Evolutionary conservation across 1,139 yeast species (phyloP), one percentile per base, ranked within the genome.

Genomic region (Blastobotrys aristatus): DNA sequence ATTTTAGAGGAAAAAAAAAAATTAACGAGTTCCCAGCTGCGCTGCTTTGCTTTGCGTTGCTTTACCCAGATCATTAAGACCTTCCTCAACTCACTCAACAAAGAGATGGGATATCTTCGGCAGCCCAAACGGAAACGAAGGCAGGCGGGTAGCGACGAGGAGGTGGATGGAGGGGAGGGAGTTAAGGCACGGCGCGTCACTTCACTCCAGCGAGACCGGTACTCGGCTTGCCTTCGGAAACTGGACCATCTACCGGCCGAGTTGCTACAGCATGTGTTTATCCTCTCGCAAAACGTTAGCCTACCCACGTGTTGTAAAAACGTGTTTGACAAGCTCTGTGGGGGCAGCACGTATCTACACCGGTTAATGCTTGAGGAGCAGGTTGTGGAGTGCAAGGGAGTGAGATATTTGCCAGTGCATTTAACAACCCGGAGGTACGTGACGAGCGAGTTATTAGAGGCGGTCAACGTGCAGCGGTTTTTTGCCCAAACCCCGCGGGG

Each of bases 211-310:
- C 30, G 17, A 4, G 29, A 3, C 16, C 10, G n/a, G n/a, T 37
- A 37, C 29, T 11, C 2, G n/a, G 16, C 3, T 3, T 2, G 20
- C 5, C n/a, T 2, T 3, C 26, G 44, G n/a, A 46, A 32, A 31
- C 44, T 55, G 18, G 55, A 50, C 13, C 43, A 46, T 21, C 47
- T 55, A 3, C 58, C 58, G 10, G 43, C 49, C 2, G 58, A 55
- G 42, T 38, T 55, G 10, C 38, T 55, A 14, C 56, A 55, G 16
- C 43, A 37, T 13, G 48, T 54, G 3, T 55, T 55, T 42, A 33
- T 53, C 10, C 26, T 24, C n/a, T 54, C 56, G 2, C 31, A 36
- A 8, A 53, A 54, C 41, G 40, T 43, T 18, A 38, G 36, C 4
- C 39, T 55, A 10, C 49, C 54, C 3, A 26, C 27, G 14, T 44